These are phyloP conservation scores for Urtica urens DNA, from an alignment of 306 rosid species.

Conservation along the genomic window DNA sequence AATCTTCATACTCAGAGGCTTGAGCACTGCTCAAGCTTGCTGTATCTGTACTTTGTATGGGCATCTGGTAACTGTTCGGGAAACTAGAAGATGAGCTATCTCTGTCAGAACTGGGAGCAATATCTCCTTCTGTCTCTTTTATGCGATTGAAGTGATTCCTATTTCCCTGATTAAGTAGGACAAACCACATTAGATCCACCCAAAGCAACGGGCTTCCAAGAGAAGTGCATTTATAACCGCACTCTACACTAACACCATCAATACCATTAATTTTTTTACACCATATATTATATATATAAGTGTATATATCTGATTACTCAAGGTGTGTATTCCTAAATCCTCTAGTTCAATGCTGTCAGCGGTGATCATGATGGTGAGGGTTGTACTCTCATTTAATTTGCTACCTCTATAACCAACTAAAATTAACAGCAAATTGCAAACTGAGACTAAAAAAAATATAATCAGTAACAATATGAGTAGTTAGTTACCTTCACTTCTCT, in stretches of 20 bases:
- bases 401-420: too few species aligned
- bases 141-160: constrained; percentile 30
- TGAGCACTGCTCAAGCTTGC: constrained; percentile 51
- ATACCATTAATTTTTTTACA: too few species aligned
- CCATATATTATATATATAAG: too few species aligned
- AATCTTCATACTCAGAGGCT: constrained; percentile 65
- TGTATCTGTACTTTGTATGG: constrained; percentile 44
- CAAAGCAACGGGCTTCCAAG: background rate
- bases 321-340: too few species aligned
- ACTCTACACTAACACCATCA: too few species aligned
- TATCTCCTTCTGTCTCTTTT: constrained; percentile 39
- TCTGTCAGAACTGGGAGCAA: constrained; percentile 28
- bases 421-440: too few species aligned
- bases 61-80: constrained; percentile 34
- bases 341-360: too few species aligned
- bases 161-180: constrained; percentile 46
- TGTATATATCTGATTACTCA: too few species aligned
- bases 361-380: too few species aligned
- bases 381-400: too few species aligned
- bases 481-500: constrained; percentile 57
- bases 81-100: constrained; percentile 43
- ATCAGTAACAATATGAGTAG: background rate
- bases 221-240: background rate
- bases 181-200: background rate
- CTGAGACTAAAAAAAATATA: too few species aligned